Evolutionary conservation across 2,329 filamentous ascomycete species (phyloP).

Genomic region (Colletotrichum sp.): DNA sequence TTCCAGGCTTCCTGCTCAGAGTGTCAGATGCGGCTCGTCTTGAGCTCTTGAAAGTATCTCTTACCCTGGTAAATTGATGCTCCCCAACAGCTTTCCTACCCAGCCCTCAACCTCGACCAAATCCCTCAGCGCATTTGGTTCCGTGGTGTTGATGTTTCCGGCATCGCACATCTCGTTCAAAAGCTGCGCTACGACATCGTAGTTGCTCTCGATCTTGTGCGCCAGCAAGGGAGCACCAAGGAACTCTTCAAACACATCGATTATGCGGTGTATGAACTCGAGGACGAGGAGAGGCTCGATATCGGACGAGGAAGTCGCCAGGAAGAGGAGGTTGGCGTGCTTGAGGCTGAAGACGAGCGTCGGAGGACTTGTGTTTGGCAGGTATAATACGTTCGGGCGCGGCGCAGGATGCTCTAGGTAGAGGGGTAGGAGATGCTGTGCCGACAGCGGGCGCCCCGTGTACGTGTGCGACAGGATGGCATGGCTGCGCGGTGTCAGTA

Average conservation of each 20-base stretch:
- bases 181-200: slow-evolving; percentile 92
- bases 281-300: slow-evolving; percentile 88
- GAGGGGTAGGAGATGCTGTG: slow-evolving; percentile 78
- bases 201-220: slow-evolving; percentile 85
- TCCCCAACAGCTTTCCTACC: slow-evolving; percentile 86
- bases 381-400: slow-evolving; percentile 84
- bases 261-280: slow-evolving; percentile 91
- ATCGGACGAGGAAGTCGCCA: slow-evolving; percentile 85
- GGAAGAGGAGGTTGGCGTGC: slow-evolving; percentile 87
- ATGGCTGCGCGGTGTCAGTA: slow-evolving; percentile 59
- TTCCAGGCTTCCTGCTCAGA: slow-evolving; percentile 41
- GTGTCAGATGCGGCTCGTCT: background rate
- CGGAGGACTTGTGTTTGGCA: slow-evolving; percentile 81
- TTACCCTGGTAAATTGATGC: slow-evolving; percentile 82
- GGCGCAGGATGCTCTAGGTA: slow-evolving; percentile 84
- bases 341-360: slow-evolving; percentile 86
- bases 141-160: slow-evolving; percentile 86
- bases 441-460: slow-evolving; percentile 78
- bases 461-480: slow-evolving; percentile 90
- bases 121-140: slow-evolving; percentile 90
- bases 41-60: slow-evolving; percentile 14
- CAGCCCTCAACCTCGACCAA: slow-evolving; percentile 90
- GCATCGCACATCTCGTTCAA: slow-evolving; percentile 97
- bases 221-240: slow-evolving; percentile 86
- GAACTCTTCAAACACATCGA: slow-evolving; percentile 94